Base-by-base conservation (phyloP, 2,329 filamentous ascomycete species). In the Mycogone perniciosa region DNA sequence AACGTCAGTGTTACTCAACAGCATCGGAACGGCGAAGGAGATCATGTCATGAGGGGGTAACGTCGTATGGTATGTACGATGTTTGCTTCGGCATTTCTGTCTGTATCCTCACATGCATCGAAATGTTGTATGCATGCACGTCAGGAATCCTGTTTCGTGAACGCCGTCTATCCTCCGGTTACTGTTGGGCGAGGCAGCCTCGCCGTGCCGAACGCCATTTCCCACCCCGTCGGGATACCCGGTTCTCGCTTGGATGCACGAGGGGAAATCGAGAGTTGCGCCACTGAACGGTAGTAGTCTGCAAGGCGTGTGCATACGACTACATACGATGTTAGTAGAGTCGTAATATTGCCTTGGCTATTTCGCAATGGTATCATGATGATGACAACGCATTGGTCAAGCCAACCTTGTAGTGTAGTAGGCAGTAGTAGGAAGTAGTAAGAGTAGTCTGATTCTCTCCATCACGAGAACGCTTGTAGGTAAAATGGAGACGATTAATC, bases 301-400 rank as follows among this genome's bases (percentile, higher is more conserved):
- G 7, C 8, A 30, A 30, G 38, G 27, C 26, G 30, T 35, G 11
- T 11, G 30, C 26, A 27, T 29, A 30, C 8, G 20, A 30, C 20
- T 11, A 42, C 3, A n/a, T n/a, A 31, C 6, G 31, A n/a, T 11
- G 33, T 9, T 9, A 26, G 26, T 38, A 46, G 44, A 35, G 44
- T 46, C 30, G 44, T 27, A 46, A 37, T 38, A 46, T 46, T 37
- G 35, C 45, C 30, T 29, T 30, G 30, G 31, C 29, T 20, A 31
- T 29, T 27, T 41, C 29, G 35, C 20, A 35, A 35, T 35, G 45
- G 37, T 47, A 47, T 47, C 45, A 47, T 31, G n/a, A 34, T 41
- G 37, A 47, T 29, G 39, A 29, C 33, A 11, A 7, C 7, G 33
- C 7, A 8, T 35, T 11, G 11, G 33, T 35, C 20, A 20, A 20